Evolutionary conservation across 495 filamentous ascomycete genomes (phyloP).

Genomic region (Penicillium psychrofluorescens): DNA sequence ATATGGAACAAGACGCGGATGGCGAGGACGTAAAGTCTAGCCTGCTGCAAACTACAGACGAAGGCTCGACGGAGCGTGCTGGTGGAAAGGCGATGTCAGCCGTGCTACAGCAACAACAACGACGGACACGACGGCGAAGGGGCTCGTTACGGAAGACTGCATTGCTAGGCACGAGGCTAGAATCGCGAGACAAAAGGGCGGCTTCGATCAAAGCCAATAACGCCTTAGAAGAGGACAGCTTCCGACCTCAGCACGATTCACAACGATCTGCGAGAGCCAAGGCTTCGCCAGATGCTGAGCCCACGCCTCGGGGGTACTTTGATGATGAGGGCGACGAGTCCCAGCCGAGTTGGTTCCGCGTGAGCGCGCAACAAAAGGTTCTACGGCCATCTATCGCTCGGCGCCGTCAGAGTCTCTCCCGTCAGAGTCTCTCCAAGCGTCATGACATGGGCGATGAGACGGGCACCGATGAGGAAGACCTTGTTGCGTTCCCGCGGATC

Average conservation of each 20-base stretch:
- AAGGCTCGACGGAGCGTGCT: slow-evolving; percentile 5
- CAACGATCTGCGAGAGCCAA: slow-evolving; percentile 11
- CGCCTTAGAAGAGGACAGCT: slow-evolving; percentile 35
- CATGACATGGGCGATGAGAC: slow-evolving; percentile 48
- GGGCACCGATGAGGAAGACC: slow-evolving; percentile 77
- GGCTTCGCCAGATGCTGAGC: slow-evolving; percentile 9
- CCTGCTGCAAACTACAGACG: slow-evolving; percentile 11
- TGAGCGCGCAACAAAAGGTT: slow-evolving; percentile 15
- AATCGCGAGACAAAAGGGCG: slow-evolving; percentile 40
- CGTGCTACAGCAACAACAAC: slow-evolving; percentile 55
- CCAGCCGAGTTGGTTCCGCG: slow-evolving; percentile 19
- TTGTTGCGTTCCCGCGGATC: slow-evolving; percentile 47
- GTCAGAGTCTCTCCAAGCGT: slow-evolving; percentile 38
- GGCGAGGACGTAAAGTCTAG: slow-evolving; percentile 23
- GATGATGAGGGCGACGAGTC: slow-evolving; percentile 10
- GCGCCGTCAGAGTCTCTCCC: slow-evolving; percentile 25
- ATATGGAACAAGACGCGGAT: slow-evolving; percentile 33
- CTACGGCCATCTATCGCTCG: slow-evolving; percentile 14
- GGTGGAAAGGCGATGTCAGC: slow-evolving; percentile 47
- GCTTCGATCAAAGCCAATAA: slow-evolving; percentile 21
- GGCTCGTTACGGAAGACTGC: slow-evolving; percentile 77
- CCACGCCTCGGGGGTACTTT: slow-evolving; percentile 10
- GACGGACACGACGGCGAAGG: slow-evolving; percentile 65
- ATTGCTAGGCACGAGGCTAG: slow-evolving; percentile 58
- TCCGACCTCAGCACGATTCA: slow-evolving; percentile 6